These are phyloP conservation scores for Gossypium longicalyx DNA, from an alignment of 345 rosid species.

Conservation along the genomic window DNA sequence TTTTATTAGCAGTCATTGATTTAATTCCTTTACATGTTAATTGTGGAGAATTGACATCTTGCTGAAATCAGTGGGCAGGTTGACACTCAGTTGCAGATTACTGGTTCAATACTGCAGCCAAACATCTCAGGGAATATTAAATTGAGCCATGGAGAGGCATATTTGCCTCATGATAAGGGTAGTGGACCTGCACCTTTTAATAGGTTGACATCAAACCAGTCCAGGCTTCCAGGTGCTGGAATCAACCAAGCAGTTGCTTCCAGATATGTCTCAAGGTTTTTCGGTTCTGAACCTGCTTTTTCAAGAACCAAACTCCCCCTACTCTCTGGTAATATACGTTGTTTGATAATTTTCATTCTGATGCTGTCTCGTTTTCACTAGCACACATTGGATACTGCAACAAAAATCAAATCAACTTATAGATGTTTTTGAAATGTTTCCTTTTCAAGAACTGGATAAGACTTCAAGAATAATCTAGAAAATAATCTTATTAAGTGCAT, in stretches of 20 bases:
- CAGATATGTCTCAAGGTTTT: slow-evolving; percentile 74
- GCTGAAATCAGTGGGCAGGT: slow-evolving; percentile 83
- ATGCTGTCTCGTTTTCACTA: neutral
- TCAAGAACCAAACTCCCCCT: slow-evolving; percentile 56
- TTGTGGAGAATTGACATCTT: slow-evolving; percentile 7
- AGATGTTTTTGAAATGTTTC: neutral
- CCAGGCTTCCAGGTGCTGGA: slow-evolving; percentile 59
- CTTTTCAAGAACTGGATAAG: neutral
- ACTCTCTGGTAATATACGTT: slow-evolving; percentile 46
- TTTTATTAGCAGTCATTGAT: neutral
- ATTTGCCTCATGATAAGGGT: slow-evolving; percentile 95
- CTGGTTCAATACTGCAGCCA: slow-evolving; percentile 94
- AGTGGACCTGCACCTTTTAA: slow-evolving; percentile 66
- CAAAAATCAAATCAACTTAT: neutral
- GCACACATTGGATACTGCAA: neutral
- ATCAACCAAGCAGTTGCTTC: slow-evolving; percentile 81
- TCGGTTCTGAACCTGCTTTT: slow-evolving; percentile 61
- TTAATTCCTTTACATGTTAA: neutral
- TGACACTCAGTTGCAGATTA: slow-evolving; percentile 81
- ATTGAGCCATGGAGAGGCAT: slow-evolving; percentile 97
- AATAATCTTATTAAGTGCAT: neutral
- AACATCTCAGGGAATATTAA: slow-evolving; percentile 88
- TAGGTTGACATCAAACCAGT: slow-evolving; percentile 67
- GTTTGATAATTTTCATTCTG: slow-evolving; percentile 10
- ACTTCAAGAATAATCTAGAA: neutral